Conservation (phyloP, 345 rosid species). For the Xanthoceras sorbifolium region DNA sequence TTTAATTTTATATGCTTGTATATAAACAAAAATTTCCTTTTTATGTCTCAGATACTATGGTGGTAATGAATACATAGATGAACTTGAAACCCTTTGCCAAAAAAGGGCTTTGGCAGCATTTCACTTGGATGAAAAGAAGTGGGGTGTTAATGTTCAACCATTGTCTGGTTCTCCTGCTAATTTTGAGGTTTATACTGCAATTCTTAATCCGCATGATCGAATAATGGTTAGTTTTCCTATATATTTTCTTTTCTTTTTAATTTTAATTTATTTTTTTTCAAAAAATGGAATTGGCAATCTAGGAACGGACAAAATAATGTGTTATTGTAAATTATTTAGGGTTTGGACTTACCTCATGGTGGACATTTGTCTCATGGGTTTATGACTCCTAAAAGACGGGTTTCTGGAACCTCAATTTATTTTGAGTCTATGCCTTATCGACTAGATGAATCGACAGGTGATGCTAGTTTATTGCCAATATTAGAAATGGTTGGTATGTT, state of each 20-base stretch:
- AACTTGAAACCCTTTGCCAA: constrained; percentile 89
- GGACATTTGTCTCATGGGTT: constrained; percentile 96
- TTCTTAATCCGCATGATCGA: constrained; percentile 86
- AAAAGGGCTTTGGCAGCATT: constrained; percentile 80
- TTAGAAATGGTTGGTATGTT: background rate
- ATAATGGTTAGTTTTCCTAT: constrained; percentile 58
- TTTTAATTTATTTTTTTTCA: background rate
- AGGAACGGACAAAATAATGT: constrained; percentile 11
- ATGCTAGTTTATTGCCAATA: constrained; percentile 15
- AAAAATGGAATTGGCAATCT: background rate
- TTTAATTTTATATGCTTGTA: constrained; percentile 12
- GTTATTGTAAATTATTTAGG: constrained; percentile 41
- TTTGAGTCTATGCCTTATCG: constrained; percentile 97
- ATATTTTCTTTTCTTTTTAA: background rate
- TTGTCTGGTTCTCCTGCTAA: constrained; percentile 98
- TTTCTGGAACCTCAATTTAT: constrained; percentile 91
- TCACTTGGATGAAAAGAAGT: constrained; percentile 65
- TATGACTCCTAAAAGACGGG: constrained; percentile 91
- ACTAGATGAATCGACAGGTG: constrained; percentile 89
- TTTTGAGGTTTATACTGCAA: constrained; percentile 91
- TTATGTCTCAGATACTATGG: constrained; percentile 72
- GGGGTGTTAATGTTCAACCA: constrained; percentile 98
- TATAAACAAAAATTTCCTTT: background rate
- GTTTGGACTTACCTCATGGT: constrained; percentile 92
- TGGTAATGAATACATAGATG: constrained; percentile 86